Evolutionary conservation across 371 early-diverging fungal genomes (phyloP).

Genomic region (Rhizopus stolonifer): DNA sequence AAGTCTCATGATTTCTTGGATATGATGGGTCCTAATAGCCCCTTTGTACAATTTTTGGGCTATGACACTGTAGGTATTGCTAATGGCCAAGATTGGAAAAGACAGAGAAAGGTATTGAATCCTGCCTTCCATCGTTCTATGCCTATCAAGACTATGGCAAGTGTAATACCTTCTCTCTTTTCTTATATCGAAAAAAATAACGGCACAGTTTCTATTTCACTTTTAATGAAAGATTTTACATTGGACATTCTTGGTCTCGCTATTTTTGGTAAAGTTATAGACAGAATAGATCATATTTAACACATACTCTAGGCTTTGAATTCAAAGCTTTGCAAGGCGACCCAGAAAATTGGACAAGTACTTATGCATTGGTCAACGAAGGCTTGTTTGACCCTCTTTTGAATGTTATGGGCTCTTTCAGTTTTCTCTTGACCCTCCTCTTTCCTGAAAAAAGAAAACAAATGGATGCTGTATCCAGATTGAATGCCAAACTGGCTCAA

Average conservation of each 20-base stretch:
- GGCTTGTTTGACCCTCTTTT: slow-evolving; percentile 18
- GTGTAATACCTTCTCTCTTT: slow-evolving; percentile 22
- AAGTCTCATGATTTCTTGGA: slow-evolving; percentile 10
- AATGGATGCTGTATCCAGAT: slow-evolving; percentile 19
- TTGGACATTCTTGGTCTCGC: slow-evolving; percentile 38
- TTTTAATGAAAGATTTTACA: slow-evolving; percentile 27
- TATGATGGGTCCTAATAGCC: slow-evolving; percentile 8
- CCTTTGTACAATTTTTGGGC: slow-evolving; percentile 27
- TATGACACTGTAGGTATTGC: slow-evolving; percentile 27
- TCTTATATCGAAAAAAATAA: slow-evolving; percentile 20
- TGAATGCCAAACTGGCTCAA: slow-evolving; percentile 13
- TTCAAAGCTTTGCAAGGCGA: slow-evolving; percentile 24
- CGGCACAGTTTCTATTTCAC: slow-evolving; percentile 8
- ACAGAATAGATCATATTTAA: background rate
- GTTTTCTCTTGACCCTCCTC: slow-evolving; percentile 10
- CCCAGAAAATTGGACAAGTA: slow-evolving; percentile 15
- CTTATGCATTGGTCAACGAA: slow-evolving; percentile 12
- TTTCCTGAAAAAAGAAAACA: slow-evolving; percentile 29
- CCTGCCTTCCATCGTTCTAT: slow-evolving; percentile 40
- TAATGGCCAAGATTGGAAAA: slow-evolving; percentile 41
- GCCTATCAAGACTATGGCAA: slow-evolving; percentile 34
- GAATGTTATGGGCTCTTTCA: slow-evolving; percentile 23
- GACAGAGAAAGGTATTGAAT: slow-evolving; percentile 39
- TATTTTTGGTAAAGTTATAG: slow-evolving; percentile 24
- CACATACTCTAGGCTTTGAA: slow-evolving; percentile 24